These are phyloP conservation scores for Grosmannia clavigera DNA, from an alignment of 2,329 filamentous ascomycete genomes.

Conservation along the genomic window DNA sequence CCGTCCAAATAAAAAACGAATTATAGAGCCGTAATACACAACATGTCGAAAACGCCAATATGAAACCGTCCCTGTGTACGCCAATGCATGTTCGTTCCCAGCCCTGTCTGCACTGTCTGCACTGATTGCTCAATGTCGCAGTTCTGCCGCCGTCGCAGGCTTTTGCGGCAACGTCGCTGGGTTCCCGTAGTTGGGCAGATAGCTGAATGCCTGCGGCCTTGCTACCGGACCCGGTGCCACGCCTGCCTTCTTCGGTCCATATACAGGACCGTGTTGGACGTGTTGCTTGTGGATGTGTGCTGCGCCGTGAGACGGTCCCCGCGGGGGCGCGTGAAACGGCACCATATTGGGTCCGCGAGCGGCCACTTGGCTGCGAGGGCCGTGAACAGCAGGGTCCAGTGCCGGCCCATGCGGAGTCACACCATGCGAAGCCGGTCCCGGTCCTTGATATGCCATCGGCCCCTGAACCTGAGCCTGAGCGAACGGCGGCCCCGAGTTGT, in stretches of 20 bases:
- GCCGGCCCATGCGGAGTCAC: conserved; percentile 7
- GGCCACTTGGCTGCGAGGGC: not conserved
- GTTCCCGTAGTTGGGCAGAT: conserved; percentile 46
- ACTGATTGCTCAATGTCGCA: not conserved
- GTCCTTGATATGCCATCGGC: not conserved
- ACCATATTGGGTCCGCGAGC: not conserved
- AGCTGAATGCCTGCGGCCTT: conserved; percentile 31
- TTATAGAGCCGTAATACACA: not conserved
- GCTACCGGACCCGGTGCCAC: conserved; percentile 12
- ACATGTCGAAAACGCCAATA: conserved; percentile 3
- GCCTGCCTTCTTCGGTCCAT: conserved; percentile 21
- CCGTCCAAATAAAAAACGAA: not conserved
- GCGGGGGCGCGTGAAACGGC: not conserved
- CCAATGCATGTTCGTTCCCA: conserved; percentile 3
- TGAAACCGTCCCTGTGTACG: conserved; percentile 6
- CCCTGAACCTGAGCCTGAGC: conserved; percentile 22
- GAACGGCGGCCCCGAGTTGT: conserved; percentile 39
- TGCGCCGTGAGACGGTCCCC: conserved; percentile 18
- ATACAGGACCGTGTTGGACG: conserved; percentile 19
- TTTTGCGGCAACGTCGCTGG: conserved; percentile 48
- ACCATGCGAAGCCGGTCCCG: not conserved
- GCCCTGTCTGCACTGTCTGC: not conserved
- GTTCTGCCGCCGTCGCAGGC: conserved; percentile 27
- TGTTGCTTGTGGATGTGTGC: conserved; percentile 15
- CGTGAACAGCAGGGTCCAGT: not conserved